Conservation (phyloP, 176 grass and related monocot genomes). For the Alopecurus myosuroides region DNA sequence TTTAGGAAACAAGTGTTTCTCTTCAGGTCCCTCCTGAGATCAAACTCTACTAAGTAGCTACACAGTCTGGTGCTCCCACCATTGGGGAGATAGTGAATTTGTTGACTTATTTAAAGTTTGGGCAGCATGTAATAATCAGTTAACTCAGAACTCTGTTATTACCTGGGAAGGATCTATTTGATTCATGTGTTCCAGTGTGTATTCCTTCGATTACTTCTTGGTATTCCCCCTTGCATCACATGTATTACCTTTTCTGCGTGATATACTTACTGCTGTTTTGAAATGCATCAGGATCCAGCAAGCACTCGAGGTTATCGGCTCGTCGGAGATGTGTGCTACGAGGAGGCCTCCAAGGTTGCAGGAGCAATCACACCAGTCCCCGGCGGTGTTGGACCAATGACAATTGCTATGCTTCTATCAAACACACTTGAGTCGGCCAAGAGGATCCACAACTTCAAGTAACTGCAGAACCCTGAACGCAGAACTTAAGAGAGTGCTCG, state of each 20-base stretch:
- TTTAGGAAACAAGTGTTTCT: neutral
- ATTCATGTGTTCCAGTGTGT: neutral
- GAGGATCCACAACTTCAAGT: conserved; percentile 79
- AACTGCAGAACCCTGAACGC: conserved; percentile 11
- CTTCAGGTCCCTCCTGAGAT: neutral
- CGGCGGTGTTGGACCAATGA: conserved; percentile 88
- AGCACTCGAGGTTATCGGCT: conserved; percentile 70
- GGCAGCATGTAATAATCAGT: conserved; percentile 14
- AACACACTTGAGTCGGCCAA: conserved; percentile 88
- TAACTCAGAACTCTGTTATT: neutral
- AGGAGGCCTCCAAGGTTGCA: conserved; percentile 69
- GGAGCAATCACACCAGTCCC: conserved; percentile 84
- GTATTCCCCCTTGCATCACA: neutral
- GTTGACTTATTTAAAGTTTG: neutral
- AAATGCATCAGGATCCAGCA: conserved; percentile 52
- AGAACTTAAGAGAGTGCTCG: neutral
- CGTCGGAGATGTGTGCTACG: conserved; percentile 73
- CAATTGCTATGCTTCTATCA: conserved; percentile 87
- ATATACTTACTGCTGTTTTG: conserved; percentile 15
- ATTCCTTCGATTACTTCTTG: neutral
- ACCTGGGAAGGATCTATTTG: neutral
- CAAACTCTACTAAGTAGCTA: neutral
- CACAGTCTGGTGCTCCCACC: neutral
- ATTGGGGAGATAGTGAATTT: conserved; percentile 6
- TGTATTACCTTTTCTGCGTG: neutral